A percentile compares a stretch with the other conserved stretches of the same genome.
These are phyloP conservation scores for Coccomyxa subellipsoidea DNA, from an alignment of 163 green algal genomes.

Conservation along the genomic window DNA sequence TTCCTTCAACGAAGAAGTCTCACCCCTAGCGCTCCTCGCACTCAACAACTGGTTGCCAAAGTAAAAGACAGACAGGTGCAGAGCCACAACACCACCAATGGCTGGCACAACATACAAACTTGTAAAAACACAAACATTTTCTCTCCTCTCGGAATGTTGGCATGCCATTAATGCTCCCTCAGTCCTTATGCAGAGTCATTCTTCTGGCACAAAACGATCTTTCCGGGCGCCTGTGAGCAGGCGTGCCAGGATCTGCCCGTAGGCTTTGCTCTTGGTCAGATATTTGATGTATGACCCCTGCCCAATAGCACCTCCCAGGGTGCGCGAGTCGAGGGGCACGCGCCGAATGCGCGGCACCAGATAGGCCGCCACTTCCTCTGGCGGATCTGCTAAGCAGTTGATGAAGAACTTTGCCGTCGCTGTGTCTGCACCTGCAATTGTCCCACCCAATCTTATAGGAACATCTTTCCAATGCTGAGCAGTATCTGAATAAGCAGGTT, in stretches of 20 bases:
- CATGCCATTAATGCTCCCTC: too few species aligned
- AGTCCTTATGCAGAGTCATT: background rate
- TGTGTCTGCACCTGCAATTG: conserved; percentile 46
- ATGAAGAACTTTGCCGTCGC: conserved; percentile 86
- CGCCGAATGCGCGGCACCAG: conserved; percentile 63
- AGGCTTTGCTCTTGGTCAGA: conserved; percentile 75
- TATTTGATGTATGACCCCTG: conserved; percentile 55
- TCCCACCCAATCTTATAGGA: background rate
- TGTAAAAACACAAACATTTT: too few species aligned
- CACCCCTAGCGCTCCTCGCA: too few species aligned
- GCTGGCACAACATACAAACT: too few species aligned
- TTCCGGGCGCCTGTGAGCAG: conserved; percentile 34
- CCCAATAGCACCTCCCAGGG: conserved; percentile 5
- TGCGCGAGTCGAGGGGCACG: conserved; percentile 14
- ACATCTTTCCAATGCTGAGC: background rate
- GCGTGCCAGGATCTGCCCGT: conserved; percentile 63
- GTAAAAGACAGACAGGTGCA: too few species aligned
- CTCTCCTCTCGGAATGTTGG: too few species aligned
- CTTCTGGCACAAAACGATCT: conserved; percentile 8
- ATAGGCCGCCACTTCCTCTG: conserved; percentile 40
- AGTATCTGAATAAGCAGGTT: background rate
- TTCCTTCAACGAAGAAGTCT: too few species aligned
- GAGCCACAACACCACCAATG: too few species aligned
- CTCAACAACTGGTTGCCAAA: too few species aligned
- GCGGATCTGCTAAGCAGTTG: conserved; percentile 83